These are phyloP conservation scores for Lachancea sp. DNA, from an alignment of 805 yeast species.

Conservation along the genomic window DNA sequence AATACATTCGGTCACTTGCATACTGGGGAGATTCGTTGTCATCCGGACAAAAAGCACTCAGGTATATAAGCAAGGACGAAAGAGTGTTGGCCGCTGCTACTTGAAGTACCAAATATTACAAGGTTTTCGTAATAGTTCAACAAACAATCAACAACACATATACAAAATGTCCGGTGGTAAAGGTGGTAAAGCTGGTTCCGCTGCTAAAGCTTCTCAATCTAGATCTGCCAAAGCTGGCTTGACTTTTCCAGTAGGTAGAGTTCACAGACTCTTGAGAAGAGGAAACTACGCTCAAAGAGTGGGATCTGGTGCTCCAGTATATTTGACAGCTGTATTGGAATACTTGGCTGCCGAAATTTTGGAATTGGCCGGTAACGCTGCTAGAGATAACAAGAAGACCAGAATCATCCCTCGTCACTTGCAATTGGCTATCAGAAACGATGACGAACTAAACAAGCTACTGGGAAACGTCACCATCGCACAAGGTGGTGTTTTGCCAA, in stretches of 20 bases:
- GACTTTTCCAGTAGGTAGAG: slow-evolving; percentile 98
- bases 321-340: slow-evolving; percentile 90
- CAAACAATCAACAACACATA: not conserved
- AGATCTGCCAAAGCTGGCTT: slow-evolving; percentile 96
- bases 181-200: slow-evolving; percentile 84
- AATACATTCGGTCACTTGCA: not conserved
- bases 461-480: slow-evolving; percentile 88
- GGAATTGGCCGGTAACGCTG: slow-evolving; percentile 96
- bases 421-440: slow-evolving; percentile 95
- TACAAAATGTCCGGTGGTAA: slow-evolving; percentile 52
- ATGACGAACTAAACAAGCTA: slow-evolving; percentile 91
- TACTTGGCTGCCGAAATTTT: slow-evolving; percentile 92
- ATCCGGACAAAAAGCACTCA: not conserved
- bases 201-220: slow-evolving; percentile 89
- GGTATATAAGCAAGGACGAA: not conserved
- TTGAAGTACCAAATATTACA: too few relatives aligned
- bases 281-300: slow-evolving; percentile 95
- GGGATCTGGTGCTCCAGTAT: slow-evolving; percentile 97
- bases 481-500: slow-evolving; percentile 97
- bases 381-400: slow-evolving; percentile 96
- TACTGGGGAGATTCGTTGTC: not conserved
- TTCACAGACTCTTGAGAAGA: slow-evolving; percentile 87
- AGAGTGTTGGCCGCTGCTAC: too few relatives aligned
- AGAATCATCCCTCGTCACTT: slow-evolving; percentile 97
- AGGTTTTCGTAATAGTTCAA: too few relatives aligned